A percentile compares a stretch with the other conserved stretches of the same genome.
These are phyloP conservation scores for Plasmopara halstedii DNA, from an alignment of 352 stramenopile species.

Conservation along the genomic window DNA sequence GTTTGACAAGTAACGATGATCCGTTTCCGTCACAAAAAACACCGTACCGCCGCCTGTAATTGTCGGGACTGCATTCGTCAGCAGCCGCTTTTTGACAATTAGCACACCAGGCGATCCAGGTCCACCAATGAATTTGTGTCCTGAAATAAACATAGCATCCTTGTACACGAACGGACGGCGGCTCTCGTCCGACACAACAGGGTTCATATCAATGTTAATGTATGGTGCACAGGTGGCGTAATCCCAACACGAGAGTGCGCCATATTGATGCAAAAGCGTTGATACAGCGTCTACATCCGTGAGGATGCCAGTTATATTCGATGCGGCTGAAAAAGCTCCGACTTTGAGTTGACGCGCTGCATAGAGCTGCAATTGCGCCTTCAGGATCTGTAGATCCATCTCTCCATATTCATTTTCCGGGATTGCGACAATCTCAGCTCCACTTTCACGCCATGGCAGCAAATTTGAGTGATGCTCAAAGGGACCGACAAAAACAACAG, in stretches of 20 bases:
- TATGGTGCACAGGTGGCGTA: slow-evolving; percentile 95
- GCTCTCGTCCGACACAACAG: slow-evolving; percentile 35
- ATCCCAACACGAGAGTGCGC: slow-evolving; percentile 93
- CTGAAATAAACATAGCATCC: slow-evolving; percentile 94
- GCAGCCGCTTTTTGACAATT: slow-evolving; percentile 91
- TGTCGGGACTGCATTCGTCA: slow-evolving; percentile 56
- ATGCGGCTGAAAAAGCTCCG: slow-evolving; percentile 90
- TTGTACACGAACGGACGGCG: slow-evolving; percentile 56
- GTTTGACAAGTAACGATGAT: slow-evolving; percentile 81
- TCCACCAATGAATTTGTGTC: slow-evolving; percentile 96
- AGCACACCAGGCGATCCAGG: slow-evolving; percentile 90
- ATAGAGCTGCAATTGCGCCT: slow-evolving; percentile 40
- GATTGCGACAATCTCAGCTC: slow-evolving; percentile 70
- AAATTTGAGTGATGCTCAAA: slow-evolving; percentile 99
- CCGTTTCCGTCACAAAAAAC: slow-evolving; percentile 56
- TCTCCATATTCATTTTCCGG: slow-evolving; percentile 36
- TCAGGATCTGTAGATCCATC: slow-evolving; percentile 54
- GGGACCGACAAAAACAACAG: slow-evolving; percentile 89
- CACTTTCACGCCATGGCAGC: slow-evolving; percentile 93
- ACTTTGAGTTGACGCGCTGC: slow-evolving; percentile 54
- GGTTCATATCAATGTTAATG: slow-evolving; percentile 95
- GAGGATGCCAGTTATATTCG: slow-evolving; percentile 93
- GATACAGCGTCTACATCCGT: slow-evolving; percentile 88
- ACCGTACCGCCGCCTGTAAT: slow-evolving; percentile 44
- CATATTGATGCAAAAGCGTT: slow-evolving; percentile 87